phyloP scores from a whole-genome alignment of 225 moss, liverwort and hornwort species.

The Rhytidiadelphus loreus region DNA sequence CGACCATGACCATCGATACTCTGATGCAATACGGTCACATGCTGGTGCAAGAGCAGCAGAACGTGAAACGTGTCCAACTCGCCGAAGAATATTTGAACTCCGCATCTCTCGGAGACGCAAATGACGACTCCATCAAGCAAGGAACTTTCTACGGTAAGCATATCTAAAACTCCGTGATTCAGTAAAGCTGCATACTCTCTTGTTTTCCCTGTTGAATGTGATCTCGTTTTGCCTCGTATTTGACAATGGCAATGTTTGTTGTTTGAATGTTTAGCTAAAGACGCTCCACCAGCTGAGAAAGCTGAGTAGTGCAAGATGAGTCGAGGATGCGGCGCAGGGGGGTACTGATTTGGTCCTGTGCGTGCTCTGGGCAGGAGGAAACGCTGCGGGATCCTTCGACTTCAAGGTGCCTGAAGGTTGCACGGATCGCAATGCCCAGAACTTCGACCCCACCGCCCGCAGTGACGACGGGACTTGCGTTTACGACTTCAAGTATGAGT shows the following conservation, averaged over 20 bases:
- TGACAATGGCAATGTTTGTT: neutral
- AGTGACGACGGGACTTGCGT: slow-evolving; percentile 70
- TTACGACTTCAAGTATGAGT: slow-evolving; percentile 49
- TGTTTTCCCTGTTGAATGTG: neutral
- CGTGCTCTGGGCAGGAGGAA: slow-evolving; percentile 29
- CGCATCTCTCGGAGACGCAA: slow-evolving; percentile 64
- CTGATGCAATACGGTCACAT: slow-evolving; percentile 61
- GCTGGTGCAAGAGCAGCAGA: slow-evolving; percentile 88
- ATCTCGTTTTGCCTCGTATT: neutral
- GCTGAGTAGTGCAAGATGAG: neutral
- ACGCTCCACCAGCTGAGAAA: neutral
- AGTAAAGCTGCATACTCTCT: neutral
- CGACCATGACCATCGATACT: slow-evolving; percentile 41
- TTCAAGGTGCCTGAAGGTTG: slow-evolving; percentile 45
- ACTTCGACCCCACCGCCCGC: slow-evolving; percentile 63
- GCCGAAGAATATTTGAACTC: slow-evolving; percentile 52
- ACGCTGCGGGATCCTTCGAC: slow-evolving; percentile 31
- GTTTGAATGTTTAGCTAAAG: neutral
- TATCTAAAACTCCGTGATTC: neutral
- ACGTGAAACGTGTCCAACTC: slow-evolving; percentile 90
- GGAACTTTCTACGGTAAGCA: slow-evolving; percentile 51
- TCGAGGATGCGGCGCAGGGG: slow-evolving; percentile 1
- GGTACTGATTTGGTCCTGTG: slow-evolving; percentile 25
- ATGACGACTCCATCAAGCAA: slow-evolving; percentile 42
- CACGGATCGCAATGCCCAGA: slow-evolving; percentile 43